Base-by-base conservation (phyloP, 257 asterid genomes). In the Ophiorrhiza pumila region DNA sequence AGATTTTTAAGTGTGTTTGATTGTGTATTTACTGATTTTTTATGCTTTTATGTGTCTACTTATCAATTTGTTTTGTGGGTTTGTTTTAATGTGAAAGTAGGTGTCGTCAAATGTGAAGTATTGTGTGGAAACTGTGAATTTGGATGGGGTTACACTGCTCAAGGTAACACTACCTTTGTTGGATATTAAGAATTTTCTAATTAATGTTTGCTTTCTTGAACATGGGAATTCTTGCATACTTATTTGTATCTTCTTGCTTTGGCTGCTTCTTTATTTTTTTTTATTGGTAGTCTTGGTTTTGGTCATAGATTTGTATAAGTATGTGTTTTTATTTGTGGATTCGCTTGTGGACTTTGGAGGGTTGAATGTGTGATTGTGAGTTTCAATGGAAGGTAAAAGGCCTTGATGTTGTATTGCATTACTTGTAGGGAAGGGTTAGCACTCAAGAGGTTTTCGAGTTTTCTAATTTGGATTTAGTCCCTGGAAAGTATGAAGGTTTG, bases 401-500 rank as follows among this genome's bases (percentile, higher is more conserved):
- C 31, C 34, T 46, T 52, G 50, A 9, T 63, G 29, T 59, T 32
- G 18, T 72, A 58, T 43, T 79, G 83, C 58, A 68, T 76, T 78
- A 79, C 65, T 57, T 78, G 42, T 53, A 94, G 98, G 99, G 98
- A 67, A 87, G 98, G 79, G 98, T 90, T 79, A 92, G 89, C 79
- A 95, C 97, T 53, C 83, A 85, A 75, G 98, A 95, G 76, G 95
- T 95, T 47, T 95, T 92, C 74, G 77, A 91, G 68, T 68, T 92
- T 73, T 78, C 92, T 37, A 84, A 95, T 84, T 89, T 96, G 22
- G 99, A 95, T 87, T 89, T 95, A 73, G 93, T 88, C 69, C 99
- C 98, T 0, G 99, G 99, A 2, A 90, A 92, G 82, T 95, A 95
- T 66, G 99, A 95, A 95, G 98, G 99, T 93, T 43, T 20, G 85